Percentiles rank a stretch among this genome's conserved stretches.
Evolutionary conservation across 768 basidiomycete species (phyloP).

Genomic region (Astraeus odoratus): DNA sequence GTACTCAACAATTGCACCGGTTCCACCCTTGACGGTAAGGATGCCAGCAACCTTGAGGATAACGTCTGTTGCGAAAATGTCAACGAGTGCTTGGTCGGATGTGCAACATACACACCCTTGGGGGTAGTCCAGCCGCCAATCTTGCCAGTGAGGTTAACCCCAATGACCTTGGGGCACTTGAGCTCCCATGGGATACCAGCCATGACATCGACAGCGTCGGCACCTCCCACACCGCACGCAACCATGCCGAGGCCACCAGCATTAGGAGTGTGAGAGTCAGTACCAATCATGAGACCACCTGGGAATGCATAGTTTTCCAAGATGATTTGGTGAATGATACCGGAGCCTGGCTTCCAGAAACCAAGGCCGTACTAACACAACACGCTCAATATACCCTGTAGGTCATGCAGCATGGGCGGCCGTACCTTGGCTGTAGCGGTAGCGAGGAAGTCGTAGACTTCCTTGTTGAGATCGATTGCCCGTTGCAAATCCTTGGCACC

Average conservation of each 20-base stretch:
- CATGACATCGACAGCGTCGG: constrained; percentile 99
- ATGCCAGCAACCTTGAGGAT: constrained; percentile 99
- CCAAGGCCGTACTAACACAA: constrained; percentile 83
- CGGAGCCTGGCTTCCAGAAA: constrained; percentile 99
- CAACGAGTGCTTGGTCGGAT: not conserved
- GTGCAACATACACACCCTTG: constrained; percentile 54
- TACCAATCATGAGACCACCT: constrained; percentile 99
- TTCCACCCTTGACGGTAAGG: constrained; percentile 98
- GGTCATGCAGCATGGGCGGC: constrained; percentile 1
- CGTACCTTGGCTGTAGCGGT: constrained; percentile 87
- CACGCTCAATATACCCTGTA: constrained; percentile 2
- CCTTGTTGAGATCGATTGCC: constrained; percentile 91
- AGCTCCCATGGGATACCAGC: constrained; percentile 97
- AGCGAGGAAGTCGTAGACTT: constrained; percentile 98
- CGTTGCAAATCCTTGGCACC: constrained; percentile 91
- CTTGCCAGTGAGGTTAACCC: constrained; percentile 93
- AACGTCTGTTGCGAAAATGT: constrained; percentile 53
- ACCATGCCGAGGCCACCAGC: constrained; percentile 99
- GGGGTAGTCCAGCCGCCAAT: constrained; percentile 97
- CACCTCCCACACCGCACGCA: constrained; percentile 98
- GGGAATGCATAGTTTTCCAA: constrained; percentile 99
- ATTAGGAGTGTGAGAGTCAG: constrained; percentile 98
- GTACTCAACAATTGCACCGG: constrained; percentile 98
- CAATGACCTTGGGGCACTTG: constrained; percentile 98
- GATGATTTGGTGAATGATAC: constrained; percentile 99